Conservation (phyloP, 75 land plant species). For the Adiantum capillusveneris region DNA sequence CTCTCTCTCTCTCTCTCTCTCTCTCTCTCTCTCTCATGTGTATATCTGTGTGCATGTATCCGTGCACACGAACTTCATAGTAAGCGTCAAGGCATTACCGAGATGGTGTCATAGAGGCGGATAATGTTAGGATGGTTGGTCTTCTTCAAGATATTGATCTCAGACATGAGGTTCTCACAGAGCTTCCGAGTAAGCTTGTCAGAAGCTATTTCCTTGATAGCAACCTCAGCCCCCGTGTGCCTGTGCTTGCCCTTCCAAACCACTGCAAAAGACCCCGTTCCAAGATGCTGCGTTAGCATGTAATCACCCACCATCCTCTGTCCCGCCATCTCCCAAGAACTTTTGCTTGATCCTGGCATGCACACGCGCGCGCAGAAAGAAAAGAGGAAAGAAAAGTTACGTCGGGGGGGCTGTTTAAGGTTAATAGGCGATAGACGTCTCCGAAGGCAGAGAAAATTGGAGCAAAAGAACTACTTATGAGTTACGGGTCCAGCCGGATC, state of each 20-base stretch:
- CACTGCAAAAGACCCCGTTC: conserved; percentile 81
- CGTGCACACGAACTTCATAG: no score
- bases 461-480: no score
- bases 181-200: conserved; percentile 65
- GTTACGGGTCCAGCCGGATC: no score
- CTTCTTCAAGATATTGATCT: conserved; percentile 67
- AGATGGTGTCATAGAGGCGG: conserved; percentile 69
- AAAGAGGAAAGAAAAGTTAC: no score
- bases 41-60: no score
- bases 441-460: no score
- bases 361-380: no score
- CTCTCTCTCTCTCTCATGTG: no score
- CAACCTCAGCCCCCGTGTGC: conserved; percentile 60
- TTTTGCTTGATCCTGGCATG: no score
- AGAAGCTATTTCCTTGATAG: conserved; percentile 88
- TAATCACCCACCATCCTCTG: conserved; percentile 68
- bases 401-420: no score
- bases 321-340: conserved; percentile 11
- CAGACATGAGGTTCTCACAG: conserved; percentile 68
- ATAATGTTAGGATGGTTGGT: conserved; percentile 88
- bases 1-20: no score
- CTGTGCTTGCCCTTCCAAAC: conserved; percentile 85
- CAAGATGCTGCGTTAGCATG: conserved; percentile 56
- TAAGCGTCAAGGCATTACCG: conserved; percentile 52
- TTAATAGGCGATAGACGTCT: no score